Evolutionary conservation across 768 basidiomycete genomes (phyloP), one percentile per base, ranked within the genome.

Genomic region (Boletus sp.): DNA sequence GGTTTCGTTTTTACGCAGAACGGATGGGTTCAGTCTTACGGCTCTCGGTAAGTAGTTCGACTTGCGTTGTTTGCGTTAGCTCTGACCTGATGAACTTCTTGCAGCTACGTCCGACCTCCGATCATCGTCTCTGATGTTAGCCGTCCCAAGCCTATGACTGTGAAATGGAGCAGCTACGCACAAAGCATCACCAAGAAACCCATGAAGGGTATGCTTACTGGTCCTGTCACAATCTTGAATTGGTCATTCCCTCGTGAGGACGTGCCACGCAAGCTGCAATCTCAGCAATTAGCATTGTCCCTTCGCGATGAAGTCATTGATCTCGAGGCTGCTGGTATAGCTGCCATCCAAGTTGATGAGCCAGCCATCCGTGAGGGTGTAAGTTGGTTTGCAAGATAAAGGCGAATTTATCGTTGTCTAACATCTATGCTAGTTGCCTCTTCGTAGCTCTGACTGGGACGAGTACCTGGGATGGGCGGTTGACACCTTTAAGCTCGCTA

Each of bases 181-280:
- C 97, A 98, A 79, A 93, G 90, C 70, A 69, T 98, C 67, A 91
- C 95, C 64, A 77, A 83, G 70, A 87, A 84, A 73, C 97, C 95
- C 64, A 94, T 99, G 93, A 99, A 99, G 87, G 96, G 96, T 63
- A 98, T 98, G 97, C 81, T 98, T 53, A 95, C 96, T 53, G 96
- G 96, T 59, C 95, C 94, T 19, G 95, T 98, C 72, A 94, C 93
- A 58, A 97, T 99, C 76, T 85, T 98, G 75, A 98, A 98, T 83
- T 99, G 97, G 97, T 98, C 97, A 33, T 99, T 99, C 95, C 97
- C 97, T 68, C 96, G 97, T 74, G 93, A 93, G 62, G 97, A 99
- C 71, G 89, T 98, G 62, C 84, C 89, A 51, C 91, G 92, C 70
- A 96, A 98, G 77, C 74, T 95, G 61, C 97, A 99, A 78, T 94